phyloP scores from a whole-genome alignment of 495 filamentous ascomycete genomes.

The Xylaria castorea region DNA sequence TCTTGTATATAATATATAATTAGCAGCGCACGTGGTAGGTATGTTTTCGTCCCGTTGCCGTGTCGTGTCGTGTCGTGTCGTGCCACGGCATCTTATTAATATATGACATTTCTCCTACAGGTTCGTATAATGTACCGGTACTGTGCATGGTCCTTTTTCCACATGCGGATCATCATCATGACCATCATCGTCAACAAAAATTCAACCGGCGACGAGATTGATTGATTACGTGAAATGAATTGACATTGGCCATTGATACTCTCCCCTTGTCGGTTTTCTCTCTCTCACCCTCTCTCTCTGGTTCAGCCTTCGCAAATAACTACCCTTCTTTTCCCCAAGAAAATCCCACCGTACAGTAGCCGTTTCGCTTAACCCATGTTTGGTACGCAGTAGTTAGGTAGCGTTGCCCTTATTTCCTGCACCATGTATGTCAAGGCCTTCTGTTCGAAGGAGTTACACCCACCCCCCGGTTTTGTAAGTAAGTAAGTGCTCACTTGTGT shows the following conservation, averaged over 20 bases:
- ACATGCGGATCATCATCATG: neutral
- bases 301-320: neutral
- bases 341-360: neutral
- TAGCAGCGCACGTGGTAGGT: conserved; percentile 19
- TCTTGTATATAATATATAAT: conserved; percentile 2
- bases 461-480: neutral
- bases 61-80: conserved; percentile 1
- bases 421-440: conserved; percentile 11
- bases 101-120: neutral
- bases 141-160: neutral
- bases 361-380: conserved; percentile 10
- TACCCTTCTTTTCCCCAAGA: neutral
- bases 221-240: neutral
- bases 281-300: neutral
- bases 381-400: too few species aligned
- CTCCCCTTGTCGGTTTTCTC: neutral
- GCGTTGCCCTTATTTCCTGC: neutral
- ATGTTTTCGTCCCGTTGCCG: neutral
- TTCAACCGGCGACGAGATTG: neutral
- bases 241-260: neutral
- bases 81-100: conserved; percentile 12
- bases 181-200: neutral
- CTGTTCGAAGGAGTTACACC: neutral
- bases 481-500: neutral
- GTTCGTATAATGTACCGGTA: conserved; percentile 6